Evolutionary conservation across 352 stramenopile genomes (phyloP).

Genomic region (Globisporangium acanthophoron): DNA sequence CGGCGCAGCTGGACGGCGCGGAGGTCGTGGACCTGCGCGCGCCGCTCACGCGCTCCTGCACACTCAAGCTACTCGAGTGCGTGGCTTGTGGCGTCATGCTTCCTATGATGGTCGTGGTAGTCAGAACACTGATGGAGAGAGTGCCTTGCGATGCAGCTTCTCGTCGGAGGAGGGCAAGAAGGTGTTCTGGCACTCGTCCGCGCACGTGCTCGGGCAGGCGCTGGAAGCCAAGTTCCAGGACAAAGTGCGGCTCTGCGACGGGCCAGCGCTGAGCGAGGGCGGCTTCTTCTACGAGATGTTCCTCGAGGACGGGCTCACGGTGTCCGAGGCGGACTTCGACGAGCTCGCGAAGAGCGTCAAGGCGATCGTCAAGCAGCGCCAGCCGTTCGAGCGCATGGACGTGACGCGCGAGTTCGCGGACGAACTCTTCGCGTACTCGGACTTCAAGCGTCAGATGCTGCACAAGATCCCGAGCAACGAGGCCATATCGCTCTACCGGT

Average conservation of each 20-base stretch:
- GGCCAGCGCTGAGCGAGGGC: constrained; percentile 92
- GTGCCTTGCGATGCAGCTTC: constrained; percentile 30
- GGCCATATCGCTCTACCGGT: constrained; percentile 95
- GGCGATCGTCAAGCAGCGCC: constrained; percentile 93
- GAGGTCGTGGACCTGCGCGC: constrained; percentile 51
- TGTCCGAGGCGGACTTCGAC: constrained; percentile 69
- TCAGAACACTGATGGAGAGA: background rate
- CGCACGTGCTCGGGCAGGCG: constrained; percentile 98
- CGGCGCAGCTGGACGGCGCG: constrained; percentile 30
- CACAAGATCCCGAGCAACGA: constrained; percentile 95
- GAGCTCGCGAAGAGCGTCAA: constrained; percentile 90
- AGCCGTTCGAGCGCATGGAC: constrained; percentile 91
- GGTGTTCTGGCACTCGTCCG: constrained; percentile 98
- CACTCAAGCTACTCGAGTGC: constrained; percentile 62
- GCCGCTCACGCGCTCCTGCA: constrained; percentile 38
- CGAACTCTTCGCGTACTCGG: constrained; percentile 90
- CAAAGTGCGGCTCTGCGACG: constrained; percentile 93
- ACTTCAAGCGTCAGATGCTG: constrained; percentile 96
- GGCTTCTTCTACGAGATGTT: constrained; percentile 99
- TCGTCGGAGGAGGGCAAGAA: constrained; percentile 63
- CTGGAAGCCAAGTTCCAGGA: constrained; percentile 96
- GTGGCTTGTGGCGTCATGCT: constrained; percentile 6
- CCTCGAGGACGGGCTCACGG: constrained; percentile 49
- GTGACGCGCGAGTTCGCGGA: constrained; percentile 88
- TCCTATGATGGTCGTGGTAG: background rate